Base-by-base conservation (phyloP, 2,329 filamentous ascomycete genomes). In the Fusarium zealandicum region DNA sequence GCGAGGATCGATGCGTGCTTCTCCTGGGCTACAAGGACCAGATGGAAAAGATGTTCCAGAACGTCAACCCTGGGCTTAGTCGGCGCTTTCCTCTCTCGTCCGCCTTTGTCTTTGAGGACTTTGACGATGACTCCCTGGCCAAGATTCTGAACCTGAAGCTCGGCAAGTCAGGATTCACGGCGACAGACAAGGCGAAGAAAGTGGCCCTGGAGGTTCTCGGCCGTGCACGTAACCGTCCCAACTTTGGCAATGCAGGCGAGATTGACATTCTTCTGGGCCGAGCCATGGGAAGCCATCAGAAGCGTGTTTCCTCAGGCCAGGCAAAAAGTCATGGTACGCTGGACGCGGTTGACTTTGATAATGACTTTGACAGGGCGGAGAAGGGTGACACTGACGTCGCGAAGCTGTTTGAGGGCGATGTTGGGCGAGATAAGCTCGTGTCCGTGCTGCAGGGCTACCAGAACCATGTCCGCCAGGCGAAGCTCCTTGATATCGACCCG, bases 231-330 rank as follows among this genome's bases (percentile, higher is more conserved):
- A 88, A 89, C 57, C 78, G 83, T 0, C 82, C 85, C 0, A 82
- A 90, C 61, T 92, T 92, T 71, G 88, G 88, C 1, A 93, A 93
- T 59, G 90, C 82, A 0, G 88, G 89, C 0, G 88, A 90, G 51
- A 80, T 93, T 0, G 86, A 92, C 38, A 90, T 57, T 0, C 27
- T 69, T 0, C 56, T 70, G 0, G 61, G 49, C 1, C 51, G 44
- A 6, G 68, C 68, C 3, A 65, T 59, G 17, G 38, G 51, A 5
- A 65, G 50, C 1, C 60, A 68, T 11, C 66, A 69, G 18, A 65
- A 62, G 10, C 61, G 66, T 0, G 40, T 54, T 1, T 64, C 63
- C 0, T 56, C 61, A 1, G 62, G 67, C 0, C 37, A 59, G 4
- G 59, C 66, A 1, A 64, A 64, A 27, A 38, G 44, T 0, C 81